A percentile compares a stretch with the other conserved stretches of the same genome.
Evolutionary conservation across 805 yeast genomes (phyloP).

Genomic region (Diddensiella caesifluorescens): DNA sequence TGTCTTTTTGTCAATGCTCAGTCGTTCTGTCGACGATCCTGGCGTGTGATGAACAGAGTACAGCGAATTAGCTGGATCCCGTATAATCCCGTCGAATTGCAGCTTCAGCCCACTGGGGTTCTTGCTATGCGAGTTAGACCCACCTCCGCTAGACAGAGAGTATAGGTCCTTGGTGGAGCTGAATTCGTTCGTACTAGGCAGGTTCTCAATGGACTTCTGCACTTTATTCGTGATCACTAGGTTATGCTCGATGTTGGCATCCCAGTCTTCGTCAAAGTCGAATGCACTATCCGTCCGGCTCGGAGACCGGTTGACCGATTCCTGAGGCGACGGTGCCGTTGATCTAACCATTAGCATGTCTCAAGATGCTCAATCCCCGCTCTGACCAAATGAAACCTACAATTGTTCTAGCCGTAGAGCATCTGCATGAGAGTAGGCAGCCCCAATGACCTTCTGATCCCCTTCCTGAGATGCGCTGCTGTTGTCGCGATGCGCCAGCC

Average conservation of each 20-base stretch:
- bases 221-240: conserved; percentile 14
- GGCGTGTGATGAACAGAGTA: conserved; percentile 23
- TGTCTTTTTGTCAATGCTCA: conserved; percentile 8
- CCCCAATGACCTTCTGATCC: conserved; percentile 36
- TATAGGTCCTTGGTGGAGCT: conserved; percentile 11
- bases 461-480: conserved; percentile 1
- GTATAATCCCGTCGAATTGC: conserved; percentile 24
- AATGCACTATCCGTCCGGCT: conserved; percentile 31
- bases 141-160: conserved; percentile 4
- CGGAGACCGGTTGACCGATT: neutral
- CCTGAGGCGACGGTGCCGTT: neutral
- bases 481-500: conserved; percentile 20
- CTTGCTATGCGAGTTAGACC: no score
- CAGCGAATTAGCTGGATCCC: conserved; percentile 28
- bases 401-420: conserved; percentile 18
- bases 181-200: conserved; percentile 18
- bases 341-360: conserved; percentile 1
- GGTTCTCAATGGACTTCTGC: conserved; percentile 23
- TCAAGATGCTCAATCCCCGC: no score
- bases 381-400: conserved; percentile 1
- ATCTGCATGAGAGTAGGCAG: conserved; percentile 53
- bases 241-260: conserved; percentile 55
- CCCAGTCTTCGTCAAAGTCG: conserved; percentile 91
- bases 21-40: conserved; percentile 17
- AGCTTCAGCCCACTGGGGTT: conserved; percentile 7